Conservation (phyloP, 306 rosid species). For the Potentilla sterilis region DNA sequence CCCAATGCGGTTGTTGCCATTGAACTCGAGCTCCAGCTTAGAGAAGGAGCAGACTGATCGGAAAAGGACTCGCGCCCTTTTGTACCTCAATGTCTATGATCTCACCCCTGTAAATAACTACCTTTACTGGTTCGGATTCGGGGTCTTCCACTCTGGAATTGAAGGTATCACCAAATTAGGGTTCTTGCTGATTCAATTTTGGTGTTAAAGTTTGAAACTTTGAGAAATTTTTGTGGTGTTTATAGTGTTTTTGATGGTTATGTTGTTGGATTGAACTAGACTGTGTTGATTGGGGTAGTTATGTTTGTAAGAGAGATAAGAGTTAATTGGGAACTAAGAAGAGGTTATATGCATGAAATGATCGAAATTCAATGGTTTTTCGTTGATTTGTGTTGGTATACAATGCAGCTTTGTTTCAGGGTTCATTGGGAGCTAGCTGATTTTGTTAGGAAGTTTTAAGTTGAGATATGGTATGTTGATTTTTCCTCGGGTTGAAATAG, state of each 20-base stretch:
- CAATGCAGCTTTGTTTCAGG: not conserved
- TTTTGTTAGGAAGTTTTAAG: not conserved
- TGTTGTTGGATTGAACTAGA: not conserved
- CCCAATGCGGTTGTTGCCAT: conserved; percentile 72
- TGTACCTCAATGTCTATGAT: conserved; percentile 92
- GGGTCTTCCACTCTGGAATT: conserved; percentile 90
- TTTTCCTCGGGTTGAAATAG: not conserved
- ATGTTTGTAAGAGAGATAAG: not conserved
- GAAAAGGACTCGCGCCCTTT: conserved; percentile 31
- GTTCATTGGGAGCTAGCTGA: not conserved
- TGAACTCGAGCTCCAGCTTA: conserved; percentile 32
- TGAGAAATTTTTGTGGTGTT: not conserved
- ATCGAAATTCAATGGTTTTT: not conserved
- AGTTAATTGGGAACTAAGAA: conserved; percentile 15
- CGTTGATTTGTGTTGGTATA: not conserved
- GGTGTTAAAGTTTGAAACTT: not conserved
- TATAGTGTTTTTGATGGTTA: not conserved
- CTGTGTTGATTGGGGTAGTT: not conserved
- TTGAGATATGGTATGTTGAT: not conserved
- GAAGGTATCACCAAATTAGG: conserved; percentile 48
- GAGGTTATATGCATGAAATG: not conserved
- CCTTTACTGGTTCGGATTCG: conserved; percentile 73
- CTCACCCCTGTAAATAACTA: conserved; percentile 84
- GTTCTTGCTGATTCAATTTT: not conserved
- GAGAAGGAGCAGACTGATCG: conserved; percentile 39